Conservation (phyloP, 1,284 basidiomycete genomes). For the Pseudozyma tsukubaensis region DNA sequence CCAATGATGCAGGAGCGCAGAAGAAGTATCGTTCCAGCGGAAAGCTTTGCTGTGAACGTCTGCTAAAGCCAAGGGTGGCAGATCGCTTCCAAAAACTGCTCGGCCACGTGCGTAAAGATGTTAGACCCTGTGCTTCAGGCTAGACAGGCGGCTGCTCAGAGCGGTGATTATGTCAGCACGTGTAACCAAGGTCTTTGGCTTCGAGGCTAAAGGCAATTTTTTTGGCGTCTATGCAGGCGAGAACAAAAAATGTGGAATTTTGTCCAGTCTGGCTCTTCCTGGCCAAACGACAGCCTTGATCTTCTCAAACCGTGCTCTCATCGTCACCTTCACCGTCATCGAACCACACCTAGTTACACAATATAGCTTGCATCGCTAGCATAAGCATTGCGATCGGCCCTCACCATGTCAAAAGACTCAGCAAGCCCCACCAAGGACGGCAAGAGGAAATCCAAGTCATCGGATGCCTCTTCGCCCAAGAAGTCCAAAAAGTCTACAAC, state of each 20-base stretch:
- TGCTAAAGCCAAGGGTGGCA: too few relatives aligned
- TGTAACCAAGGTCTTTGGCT: not conserved
- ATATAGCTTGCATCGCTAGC: not conserved
- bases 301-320: too few relatives aligned
- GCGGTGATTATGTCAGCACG: not conserved
- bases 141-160: not conserved
- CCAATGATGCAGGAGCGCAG: too few relatives aligned
- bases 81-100: too few relatives aligned
- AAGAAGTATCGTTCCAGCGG: too few relatives aligned
- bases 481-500: conserved; percentile 39
- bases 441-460: conserved; percentile 41
- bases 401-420: conserved; percentile 22
- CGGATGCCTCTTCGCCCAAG: conserved; percentile 32
- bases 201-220: not conserved
- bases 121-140: too few relatives aligned
- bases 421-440: conserved; percentile 23
- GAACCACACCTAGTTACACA: not conserved
- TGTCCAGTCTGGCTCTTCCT: not conserved
- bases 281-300: too few relatives aligned
- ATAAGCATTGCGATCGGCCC: not conserved
- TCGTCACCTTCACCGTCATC: not conserved
- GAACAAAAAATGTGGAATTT: conserved; percentile 11
- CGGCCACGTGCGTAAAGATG: too few relatives aligned
- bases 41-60: too few relatives aligned
- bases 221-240: conserved; percentile 7